Conservation (phyloP, 371 early-diverging fungal species). For the Syncephalastrum contaminatum region DNA sequence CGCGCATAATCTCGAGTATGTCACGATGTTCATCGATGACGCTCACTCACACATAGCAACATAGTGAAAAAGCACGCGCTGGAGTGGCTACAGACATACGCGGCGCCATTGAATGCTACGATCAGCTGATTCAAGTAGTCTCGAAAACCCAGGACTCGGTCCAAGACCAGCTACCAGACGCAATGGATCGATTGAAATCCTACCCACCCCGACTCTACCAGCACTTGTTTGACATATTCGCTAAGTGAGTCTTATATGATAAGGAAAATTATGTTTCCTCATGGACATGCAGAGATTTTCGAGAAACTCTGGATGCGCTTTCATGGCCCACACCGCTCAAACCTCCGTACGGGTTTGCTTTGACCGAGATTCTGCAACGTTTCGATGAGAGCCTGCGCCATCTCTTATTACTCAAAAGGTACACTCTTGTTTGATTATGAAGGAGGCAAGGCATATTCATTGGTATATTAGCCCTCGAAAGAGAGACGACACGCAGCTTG, state of each 20-base stretch:
- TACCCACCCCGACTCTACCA: conserved; percentile 24
- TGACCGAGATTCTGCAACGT: conserved; percentile 27
- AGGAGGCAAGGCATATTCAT: conserved; percentile 4
- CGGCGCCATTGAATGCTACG: too few relatives aligned
- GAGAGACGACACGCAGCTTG: conserved; percentile 1
- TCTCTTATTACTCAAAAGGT: conserved; percentile 46
- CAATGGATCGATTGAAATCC: conserved; percentile 15
- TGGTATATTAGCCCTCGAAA: conserved; percentile 10
- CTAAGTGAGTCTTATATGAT: conserved; percentile 24
- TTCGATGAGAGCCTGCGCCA: conserved; percentile 47
- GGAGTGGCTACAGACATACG: too few relatives aligned
- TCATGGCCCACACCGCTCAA: conserved; percentile 54
- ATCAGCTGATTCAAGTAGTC: too few relatives aligned
- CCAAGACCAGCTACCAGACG: conserved; percentile 16
- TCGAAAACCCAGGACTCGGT: too few relatives aligned
- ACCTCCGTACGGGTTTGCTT: conserved; percentile 38
- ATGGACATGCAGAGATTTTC: conserved; percentile 37
- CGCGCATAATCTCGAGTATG: too few relatives aligned
- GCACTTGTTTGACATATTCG: conserved; percentile 36
- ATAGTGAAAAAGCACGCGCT: too few relatives aligned
- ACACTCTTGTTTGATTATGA: conserved; percentile 6
- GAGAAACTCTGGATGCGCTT: conserved; percentile 39
- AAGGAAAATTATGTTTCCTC: neutral
- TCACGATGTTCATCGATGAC: too few relatives aligned
- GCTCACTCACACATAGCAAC: too few relatives aligned